phyloP scores from a whole-genome alignment of 1,139 yeast genomes.

The Yamadazyma pseudoaaseri region DNA sequence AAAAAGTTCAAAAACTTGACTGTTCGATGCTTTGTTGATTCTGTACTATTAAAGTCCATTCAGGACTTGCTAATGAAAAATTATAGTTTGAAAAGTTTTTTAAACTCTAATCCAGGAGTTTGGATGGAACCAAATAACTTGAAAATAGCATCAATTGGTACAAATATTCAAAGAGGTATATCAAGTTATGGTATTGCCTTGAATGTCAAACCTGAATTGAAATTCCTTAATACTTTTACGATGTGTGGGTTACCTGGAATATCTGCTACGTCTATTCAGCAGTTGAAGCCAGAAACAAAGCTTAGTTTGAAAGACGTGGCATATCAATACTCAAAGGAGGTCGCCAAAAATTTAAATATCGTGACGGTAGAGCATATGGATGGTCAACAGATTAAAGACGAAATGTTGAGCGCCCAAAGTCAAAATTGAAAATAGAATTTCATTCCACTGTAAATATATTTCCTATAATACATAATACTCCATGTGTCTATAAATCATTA shows the following conservation, averaged over 20 bases:
- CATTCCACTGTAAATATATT: conserved; percentile 1
- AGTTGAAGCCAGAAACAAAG: conserved; percentile 20
- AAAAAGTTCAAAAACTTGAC: conserved; percentile 57
- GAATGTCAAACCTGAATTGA: conserved; percentile 72
- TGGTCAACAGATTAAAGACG: conserved; percentile 23
- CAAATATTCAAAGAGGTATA: conserved; percentile 78
- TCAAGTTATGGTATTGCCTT: conserved; percentile 90
- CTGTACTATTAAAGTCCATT: conserved; percentile 63
- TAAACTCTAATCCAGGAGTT: conserved; percentile 79
- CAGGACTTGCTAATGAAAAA: conserved; percentile 49
- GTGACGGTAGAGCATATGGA: conserved; percentile 44
- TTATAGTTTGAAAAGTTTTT: conserved; percentile 42
- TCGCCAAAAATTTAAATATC: conserved; percentile 50
- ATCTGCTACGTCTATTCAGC: conserved; percentile 35
- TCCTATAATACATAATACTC: neutral
- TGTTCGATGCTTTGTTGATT: conserved; percentile 72
- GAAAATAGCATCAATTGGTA: conserved; percentile 89
- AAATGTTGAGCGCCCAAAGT: conserved; percentile 2
- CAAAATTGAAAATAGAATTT: too few species aligned
- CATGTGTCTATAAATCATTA: neutral
- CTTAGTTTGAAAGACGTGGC: conserved; percentile 46
- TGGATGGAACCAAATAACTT: conserved; percentile 58
- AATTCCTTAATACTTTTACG: conserved; percentile 64
- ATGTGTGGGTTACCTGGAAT: conserved; percentile 85
- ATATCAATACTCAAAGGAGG: conserved; percentile 47